Evolutionary conservation across 169 alveolate species (phyloP).

Genomic region (Cryptosporidium ryanae): DNA sequence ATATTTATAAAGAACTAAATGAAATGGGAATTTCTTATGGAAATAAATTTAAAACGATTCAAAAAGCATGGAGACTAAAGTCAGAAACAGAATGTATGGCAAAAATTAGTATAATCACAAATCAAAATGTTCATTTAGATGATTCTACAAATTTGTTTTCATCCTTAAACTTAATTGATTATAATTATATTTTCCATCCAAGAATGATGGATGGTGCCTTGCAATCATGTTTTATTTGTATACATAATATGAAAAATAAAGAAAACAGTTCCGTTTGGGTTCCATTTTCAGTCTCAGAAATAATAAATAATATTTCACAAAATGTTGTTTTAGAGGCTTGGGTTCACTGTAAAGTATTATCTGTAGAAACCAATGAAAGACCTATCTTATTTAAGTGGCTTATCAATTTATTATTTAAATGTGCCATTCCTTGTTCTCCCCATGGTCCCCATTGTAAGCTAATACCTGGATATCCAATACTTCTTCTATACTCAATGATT

Average conservation of each 20-base stretch:
- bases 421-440: constrained; percentile 76
- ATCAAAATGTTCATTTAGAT: background rate
- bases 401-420: constrained; percentile 11
- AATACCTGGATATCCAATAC: constrained; percentile 38
- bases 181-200: constrained; percentile 43
- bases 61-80: constrained; percentile 45
- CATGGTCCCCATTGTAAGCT: constrained; percentile 77
- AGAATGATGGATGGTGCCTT: constrained; percentile 54
- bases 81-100: constrained; percentile 42
- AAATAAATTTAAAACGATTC: constrained; percentile 79
- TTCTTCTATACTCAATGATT: constrained; percentile 43
- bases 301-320: background rate
- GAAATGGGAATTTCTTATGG: constrained; percentile 82
- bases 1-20: constrained; percentile 73
- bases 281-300: constrained; percentile 58
- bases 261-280: constrained; percentile 28
- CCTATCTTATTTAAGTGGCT: constrained; percentile 27
- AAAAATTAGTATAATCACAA: background rate
- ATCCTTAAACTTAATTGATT: constrained; percentile 7
- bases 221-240: constrained; percentile 49
- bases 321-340: constrained; percentile 35
- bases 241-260: background rate
- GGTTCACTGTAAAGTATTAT: constrained; percentile 31
- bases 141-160: background rate
- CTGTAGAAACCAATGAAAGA: constrained; percentile 12